Evolutionary conservation across 225 moss, liverwort and hornwort genomes (phyloP).

Genomic region (Physcomitrium patens): DNA sequence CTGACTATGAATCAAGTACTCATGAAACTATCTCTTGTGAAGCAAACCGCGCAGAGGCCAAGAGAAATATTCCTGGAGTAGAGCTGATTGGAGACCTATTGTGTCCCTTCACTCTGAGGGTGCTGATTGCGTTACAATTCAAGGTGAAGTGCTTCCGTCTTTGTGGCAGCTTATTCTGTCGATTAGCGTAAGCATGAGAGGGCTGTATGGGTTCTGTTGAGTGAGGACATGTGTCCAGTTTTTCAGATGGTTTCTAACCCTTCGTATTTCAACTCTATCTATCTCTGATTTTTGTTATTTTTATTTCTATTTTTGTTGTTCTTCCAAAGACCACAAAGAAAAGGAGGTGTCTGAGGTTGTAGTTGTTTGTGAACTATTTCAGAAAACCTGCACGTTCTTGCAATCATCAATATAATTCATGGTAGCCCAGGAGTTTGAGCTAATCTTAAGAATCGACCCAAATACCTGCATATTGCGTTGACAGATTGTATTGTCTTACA

Average conservation of each 20-base stretch:
- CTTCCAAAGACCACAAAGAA: too few species aligned
- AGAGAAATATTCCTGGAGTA: conserved; percentile 10
- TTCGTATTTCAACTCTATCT: too few species aligned
- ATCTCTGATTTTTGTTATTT: background rate
- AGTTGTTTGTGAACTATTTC: too few species aligned
- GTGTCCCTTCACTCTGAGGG: conserved; percentile 29
- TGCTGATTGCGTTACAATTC: conserved; percentile 23
- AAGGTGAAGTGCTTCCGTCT: conserved; percentile 7
- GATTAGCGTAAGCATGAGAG: too few species aligned
- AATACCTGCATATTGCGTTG: background rate
- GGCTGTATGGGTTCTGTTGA: too few species aligned
- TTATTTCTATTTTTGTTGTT: background rate
- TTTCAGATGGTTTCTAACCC: too few species aligned
- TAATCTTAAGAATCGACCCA: background rate
- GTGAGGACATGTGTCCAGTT: too few species aligned
- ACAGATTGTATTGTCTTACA: background rate
- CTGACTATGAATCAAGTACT: background rate
- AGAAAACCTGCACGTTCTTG: too few species aligned
- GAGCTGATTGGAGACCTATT: conserved; percentile 22
- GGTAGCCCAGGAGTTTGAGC: background rate
- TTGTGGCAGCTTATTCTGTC: too few species aligned
- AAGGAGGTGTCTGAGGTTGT: too few species aligned
- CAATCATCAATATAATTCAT: too few species aligned
- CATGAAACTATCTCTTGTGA: background rate
- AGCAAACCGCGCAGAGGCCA: background rate